Percentiles rank a stretch among this genome's conserved stretches.
phyloP scores from a whole-genome alignment of 768 basidiomycete species.

The Russula emetica region DNA sequence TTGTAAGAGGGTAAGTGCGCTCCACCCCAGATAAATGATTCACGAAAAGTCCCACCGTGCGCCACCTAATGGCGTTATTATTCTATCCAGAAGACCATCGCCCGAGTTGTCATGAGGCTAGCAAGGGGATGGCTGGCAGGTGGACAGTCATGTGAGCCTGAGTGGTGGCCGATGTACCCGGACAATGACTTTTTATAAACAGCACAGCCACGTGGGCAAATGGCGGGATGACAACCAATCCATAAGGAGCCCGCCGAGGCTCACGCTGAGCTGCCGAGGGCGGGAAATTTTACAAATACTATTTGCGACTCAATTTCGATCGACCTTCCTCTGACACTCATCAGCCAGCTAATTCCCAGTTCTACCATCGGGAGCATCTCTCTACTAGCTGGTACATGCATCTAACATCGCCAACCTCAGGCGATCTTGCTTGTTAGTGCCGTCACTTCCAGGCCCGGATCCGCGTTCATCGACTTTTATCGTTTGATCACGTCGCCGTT shows the following conservation, averaged over 20 bases:
- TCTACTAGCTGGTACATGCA: constrained; percentile 23
- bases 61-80: neutral
- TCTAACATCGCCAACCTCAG: constrained; percentile 10
- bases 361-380: neutral
- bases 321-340: neutral
- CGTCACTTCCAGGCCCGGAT: neutral
- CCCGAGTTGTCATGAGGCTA: too few species aligned
- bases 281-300: neutral
- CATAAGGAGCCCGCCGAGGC: neutral
- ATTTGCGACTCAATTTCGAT: neutral
- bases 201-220: constrained; percentile 4
- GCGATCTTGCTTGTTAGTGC: constrained; percentile 17
- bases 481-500: neutral
- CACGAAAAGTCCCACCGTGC: neutral
- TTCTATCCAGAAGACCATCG: constrained; percentile 2
- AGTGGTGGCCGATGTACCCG: neutral
- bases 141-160: constrained; percentile 5
- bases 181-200: neutral
- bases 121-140: neutral
- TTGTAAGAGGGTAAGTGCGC: neutral
- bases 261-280: neutral
- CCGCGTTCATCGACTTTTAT: neutral
- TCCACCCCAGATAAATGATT: neutral
- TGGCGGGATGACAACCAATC: neutral
- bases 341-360: neutral